Evolutionary conservation across 2,329 filamentous ascomycete species (phyloP).

Genomic region (Boeremia lycopersici): DNA sequence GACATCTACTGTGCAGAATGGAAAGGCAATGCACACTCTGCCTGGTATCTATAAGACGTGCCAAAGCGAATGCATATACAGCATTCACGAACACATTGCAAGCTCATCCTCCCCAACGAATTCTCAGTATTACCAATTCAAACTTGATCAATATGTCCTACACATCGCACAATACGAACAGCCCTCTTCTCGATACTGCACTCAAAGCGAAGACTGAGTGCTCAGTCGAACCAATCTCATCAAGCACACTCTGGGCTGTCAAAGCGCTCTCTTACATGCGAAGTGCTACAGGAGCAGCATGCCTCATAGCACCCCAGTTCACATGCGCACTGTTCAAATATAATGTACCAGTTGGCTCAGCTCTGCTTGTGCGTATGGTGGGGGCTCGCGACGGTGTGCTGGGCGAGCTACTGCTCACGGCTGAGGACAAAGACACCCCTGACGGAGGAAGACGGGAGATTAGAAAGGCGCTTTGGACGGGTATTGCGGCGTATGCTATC

Average conservation of each 20-base stretch:
- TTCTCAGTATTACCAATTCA: neutral
- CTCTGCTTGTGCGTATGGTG: constrained; percentile 28
- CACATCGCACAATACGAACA: neutral
- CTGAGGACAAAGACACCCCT: constrained; percentile 23
- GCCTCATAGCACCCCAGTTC: constrained; percentile 28
- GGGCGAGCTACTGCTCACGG: constrained; percentile 31
- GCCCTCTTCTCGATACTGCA: constrained; percentile 22
- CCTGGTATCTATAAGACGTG: neutral
- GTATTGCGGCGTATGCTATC: constrained; percentile 25
- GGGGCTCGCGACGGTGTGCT: constrained; percentile 32
- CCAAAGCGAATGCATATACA: neutral
- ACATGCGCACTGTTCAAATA: constrained; percentile 27
- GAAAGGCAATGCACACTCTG: neutral
- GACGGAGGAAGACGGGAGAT: constrained; percentile 26
- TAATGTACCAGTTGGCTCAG: constrained; percentile 18
- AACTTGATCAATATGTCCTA: neutral
- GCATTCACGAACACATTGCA: neutral
- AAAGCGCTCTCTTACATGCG: constrained; percentile 29
- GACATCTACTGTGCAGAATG: neutral
- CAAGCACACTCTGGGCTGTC: constrained; percentile 20
- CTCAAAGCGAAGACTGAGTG: constrained; percentile 15
- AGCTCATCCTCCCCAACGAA: neutral
- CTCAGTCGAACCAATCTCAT: constrained; percentile 13
- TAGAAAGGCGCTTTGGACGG: constrained; percentile 31
- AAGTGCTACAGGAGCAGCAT: constrained; percentile 25